Evolutionary conservation across 768 basidiomycete genomes (phyloP), one percentile per base, ranked within the genome.

Genomic region (Tremella mesenterica): DNA sequence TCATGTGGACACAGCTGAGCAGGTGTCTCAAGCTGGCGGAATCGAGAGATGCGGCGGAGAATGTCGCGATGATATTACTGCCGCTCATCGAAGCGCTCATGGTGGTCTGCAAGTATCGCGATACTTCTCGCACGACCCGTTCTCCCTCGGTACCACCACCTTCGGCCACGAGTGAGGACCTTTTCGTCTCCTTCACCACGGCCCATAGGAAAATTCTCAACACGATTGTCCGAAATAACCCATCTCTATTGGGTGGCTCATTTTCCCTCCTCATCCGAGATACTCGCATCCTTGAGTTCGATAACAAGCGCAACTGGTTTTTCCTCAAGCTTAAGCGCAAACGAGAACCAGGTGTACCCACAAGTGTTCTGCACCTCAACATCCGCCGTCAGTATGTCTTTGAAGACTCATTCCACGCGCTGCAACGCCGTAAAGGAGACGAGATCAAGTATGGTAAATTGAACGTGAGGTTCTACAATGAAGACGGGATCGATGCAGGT

Each of bases 401-500:
- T 65, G 93, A 97, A 70, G 95, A 99, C 70, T 96, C 92, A 61
- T 97, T 88, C 82, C 85, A 88, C 64, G 80, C 86, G 60, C 79
- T 99, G 28, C 88, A 88, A 67, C 79, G 90, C 39, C 86, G 88
- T 72, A 83, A 82, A 2, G 92, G 91, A 30, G 92, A 97, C 26
- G 89, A 96, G 73, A 88, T 99, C 77, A 97, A 97, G 74, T 85
- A 88, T 68, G 93, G 95, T 59, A 99, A 99, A 72, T 82, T 99
- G 52, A 95, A 85, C 67, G 84, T 96, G 53, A 85, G 91, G 48
- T 99, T 95, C 59, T 88, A 89, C 65, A 86, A 90, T 52, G 95
- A 99, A 68, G 95, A 97, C 68, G 95, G 95, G 48, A 89, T 99
- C 20, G 95, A 99, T 70, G 95, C 95, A 0, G 95, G 95, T 20